phyloP scores from a whole-genome alignment of 805 yeast genomes.

The Wickerhamomyces canadensis region DNA sequence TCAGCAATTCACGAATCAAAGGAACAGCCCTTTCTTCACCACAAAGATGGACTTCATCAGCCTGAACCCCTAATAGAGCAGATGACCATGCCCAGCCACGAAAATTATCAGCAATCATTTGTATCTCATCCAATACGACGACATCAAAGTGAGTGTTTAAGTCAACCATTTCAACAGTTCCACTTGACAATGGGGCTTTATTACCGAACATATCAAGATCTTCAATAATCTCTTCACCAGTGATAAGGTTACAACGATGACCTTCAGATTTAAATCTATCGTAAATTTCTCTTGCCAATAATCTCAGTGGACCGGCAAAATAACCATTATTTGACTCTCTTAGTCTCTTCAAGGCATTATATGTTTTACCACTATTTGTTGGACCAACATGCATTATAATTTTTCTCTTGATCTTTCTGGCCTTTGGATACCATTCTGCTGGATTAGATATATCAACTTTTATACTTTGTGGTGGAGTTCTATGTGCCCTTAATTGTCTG shows the following conservation, averaged over 20 bases:
- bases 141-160: slow-evolving; percentile 64
- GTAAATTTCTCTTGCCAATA: slow-evolving; percentile 86
- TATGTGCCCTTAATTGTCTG: slow-evolving; percentile 3
- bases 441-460: slow-evolving; percentile 50
- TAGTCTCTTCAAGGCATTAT: slow-evolving; percentile 67
- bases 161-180: slow-evolving; percentile 94
- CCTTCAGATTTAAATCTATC: slow-evolving; percentile 70
- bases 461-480: slow-evolving; percentile 15
- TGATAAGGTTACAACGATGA: slow-evolving; percentile 71
- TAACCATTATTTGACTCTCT: slow-evolving; percentile 68
- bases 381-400: slow-evolving; percentile 96
- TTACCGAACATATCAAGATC: slow-evolving; percentile 66
- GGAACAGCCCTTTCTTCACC: slow-evolving; percentile 89
- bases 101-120: slow-evolving; percentile 75
- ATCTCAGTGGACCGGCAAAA: slow-evolving; percentile 90
- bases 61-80: slow-evolving; percentile 80
- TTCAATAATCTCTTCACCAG: slow-evolving; percentile 92
- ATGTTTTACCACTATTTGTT: slow-evolving; percentile 94
- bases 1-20: slow-evolving; percentile 50
- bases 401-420: slow-evolving; percentile 72
- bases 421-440: slow-evolving; percentile 77
- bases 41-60: slow-evolving; percentile 84
- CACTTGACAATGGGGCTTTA: slow-evolving; percentile 71
- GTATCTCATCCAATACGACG: slow-evolving; percentile 92
- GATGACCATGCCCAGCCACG: slow-evolving; percentile 96